Base-by-base conservation (phyloP, 805 yeast species). In the Ogataea ramenticola region DNA sequence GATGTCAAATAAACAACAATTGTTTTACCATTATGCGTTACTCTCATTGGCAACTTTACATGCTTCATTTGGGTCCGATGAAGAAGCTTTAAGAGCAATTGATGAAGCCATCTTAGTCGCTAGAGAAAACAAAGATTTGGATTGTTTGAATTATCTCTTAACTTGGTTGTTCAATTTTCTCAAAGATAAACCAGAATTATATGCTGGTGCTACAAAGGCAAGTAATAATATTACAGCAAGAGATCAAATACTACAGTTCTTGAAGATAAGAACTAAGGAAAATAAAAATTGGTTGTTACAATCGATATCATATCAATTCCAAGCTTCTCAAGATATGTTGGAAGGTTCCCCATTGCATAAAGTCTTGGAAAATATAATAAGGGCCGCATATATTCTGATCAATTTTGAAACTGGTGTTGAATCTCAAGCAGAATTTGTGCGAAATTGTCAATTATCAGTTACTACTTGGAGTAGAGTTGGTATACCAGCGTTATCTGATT, bases 71-170 rank as follows among this genome's bases (percentile, higher is more conserved):
- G 79, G 80, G 26, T 79, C 80, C 44, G 74, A 75, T 49, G 72
- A 71, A 12, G 82, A 82, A 46, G 95, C 96, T 0, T 58, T 87
- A 14, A 72, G 82, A 49, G 82, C 95, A 1, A 84, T 88, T 9
- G 87, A 84, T 49, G 96, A 89, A 58, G 93, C 96, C 0, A 83
- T 88, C 2, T 71, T 84, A 7, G 88, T 89, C 3, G 96, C 96
- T 0, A 68, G 96, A 51, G 96, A 89, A 54, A 82, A 83, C 52
- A 80, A 80, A 48, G 96, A 90, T 59, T 71, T 77, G 44, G 68
- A 72, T 14, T 86, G 95, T 22, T 68, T 88, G 36, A 82, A 86
- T 24, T 80, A 80, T 51, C 72, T 88, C 15, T 65, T 88, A 41
- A 72, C 87, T 10, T 84, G 93, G 89, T 66, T 87, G 1, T 79